Percentiles rank a stretch among this genome's conserved stretches.
Evolutionary conservation across 1,284 basidiomycete species (phyloP).

Genomic region (Cryptococcus maquisensis): DNA sequence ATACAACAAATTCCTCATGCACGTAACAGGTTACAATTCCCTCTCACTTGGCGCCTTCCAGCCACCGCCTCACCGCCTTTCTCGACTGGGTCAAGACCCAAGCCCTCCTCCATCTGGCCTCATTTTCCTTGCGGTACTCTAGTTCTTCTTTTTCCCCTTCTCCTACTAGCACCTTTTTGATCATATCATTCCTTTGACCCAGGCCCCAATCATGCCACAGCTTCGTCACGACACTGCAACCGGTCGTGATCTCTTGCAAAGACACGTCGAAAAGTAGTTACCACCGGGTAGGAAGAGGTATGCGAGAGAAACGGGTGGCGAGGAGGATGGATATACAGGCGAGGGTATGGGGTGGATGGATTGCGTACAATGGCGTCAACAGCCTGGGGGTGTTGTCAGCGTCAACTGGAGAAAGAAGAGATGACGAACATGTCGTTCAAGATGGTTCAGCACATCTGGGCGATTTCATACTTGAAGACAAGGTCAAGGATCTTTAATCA

Average conservation of each 20-base stretch:
- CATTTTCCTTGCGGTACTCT: conserved; percentile 34
- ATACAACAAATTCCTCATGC: too few species aligned
- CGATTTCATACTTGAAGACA: conserved; percentile 61
- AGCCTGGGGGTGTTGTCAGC: conserved; percentile 54
- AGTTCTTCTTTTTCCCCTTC: conserved; percentile 49
- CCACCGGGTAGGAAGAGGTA: conserved; percentile 75
- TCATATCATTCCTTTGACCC: conserved; percentile 2
- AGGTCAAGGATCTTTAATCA: conserved; percentile 89
- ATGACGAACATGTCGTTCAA: conserved; percentile 74
- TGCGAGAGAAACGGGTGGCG: conserved; percentile 62
- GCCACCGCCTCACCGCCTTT: conserved; percentile 51
- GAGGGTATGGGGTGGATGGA: conserved; percentile 81
- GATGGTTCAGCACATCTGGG: conserved; percentile 78
- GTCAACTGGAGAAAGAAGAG: not conserved
- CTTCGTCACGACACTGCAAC: conserved; percentile 72
- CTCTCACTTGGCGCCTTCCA: conserved; percentile 47
- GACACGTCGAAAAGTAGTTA: conserved; percentile 82
- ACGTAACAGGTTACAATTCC: conserved; percentile 14
- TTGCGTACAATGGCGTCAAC: conserved; percentile 83
- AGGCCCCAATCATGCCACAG: conserved; percentile 54
- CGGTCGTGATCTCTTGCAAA: conserved; percentile 76
- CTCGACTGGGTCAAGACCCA: conserved; percentile 51
- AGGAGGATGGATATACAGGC: conserved; percentile 81
- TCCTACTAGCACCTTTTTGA: conserved; percentile 13
- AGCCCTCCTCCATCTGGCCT: conserved; percentile 57